Evolutionary conservation across 1,284 basidiomycete genomes (phyloP), one percentile per base, ranked within the genome.

Genomic region (Sporisorium iseilematis-ciliati): DNA sequence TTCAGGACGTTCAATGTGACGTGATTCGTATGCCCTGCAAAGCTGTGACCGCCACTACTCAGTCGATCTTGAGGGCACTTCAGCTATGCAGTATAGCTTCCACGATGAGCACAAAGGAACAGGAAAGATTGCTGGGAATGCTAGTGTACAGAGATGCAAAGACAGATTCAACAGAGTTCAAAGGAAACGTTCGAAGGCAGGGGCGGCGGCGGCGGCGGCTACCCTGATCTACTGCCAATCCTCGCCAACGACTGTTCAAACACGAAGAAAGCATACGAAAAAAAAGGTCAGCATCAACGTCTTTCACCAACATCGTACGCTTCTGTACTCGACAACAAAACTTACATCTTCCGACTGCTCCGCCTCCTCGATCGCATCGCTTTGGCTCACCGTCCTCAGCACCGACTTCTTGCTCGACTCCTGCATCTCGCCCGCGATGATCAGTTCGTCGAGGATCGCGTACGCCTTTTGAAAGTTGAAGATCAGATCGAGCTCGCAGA

Each of bases 401-500:
- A 99, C 96, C 5, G 94, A 93, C 87, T 99, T 99, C 89, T 99
- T 99, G 31, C 93, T 95, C 1, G 95, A 95, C 84, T 99, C 97
- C 87, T 99, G 96, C 79, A 99, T 88, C 86, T 99, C 97, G 48
- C 97, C 97, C 5, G 95, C 92, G 71, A 99, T 97, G 85, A 99
- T 95, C 57, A 99, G 89, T 86, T 99, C 97, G 86, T 99, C 97
- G 61, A 99, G 88, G 33, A 84, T 81, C 3, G 80, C 68, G 54
- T 85, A 85, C 7, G 83, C 83, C 57, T 85, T 85, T 58, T 85
- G 83, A 57, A 85, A 85, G 78, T 85, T 85, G 65, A 85, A 85
- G 66, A 85, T 85, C 49, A 85, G 74, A 56, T 85, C 83, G 18
- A 85, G 68, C 67, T 85, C 83, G 78, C 83, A 85, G n/a, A 84